phyloP scores from a whole-genome alignment of 371 early-diverging fungal species.

The Lichtheimia ornata region DNA sequence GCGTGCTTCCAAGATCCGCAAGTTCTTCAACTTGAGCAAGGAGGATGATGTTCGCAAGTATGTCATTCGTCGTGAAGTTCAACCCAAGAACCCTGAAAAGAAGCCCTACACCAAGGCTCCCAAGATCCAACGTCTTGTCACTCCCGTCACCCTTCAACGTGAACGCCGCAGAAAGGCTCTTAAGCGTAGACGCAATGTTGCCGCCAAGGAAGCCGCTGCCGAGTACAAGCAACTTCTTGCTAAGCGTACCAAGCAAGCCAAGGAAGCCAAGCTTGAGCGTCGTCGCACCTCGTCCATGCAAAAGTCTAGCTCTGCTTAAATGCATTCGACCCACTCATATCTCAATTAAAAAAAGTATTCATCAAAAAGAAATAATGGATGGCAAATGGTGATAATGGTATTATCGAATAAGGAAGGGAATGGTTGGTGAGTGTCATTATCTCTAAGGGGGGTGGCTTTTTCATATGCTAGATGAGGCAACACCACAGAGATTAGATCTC shows the following conservation, averaged over 20 bases:
- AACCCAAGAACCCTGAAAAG: slow-evolving; percentile 85
- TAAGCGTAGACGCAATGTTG: slow-evolving; percentile 82
- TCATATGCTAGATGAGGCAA: too few species aligned
- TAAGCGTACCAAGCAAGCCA: slow-evolving; percentile 90
- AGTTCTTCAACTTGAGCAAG: slow-evolving; percentile 96
- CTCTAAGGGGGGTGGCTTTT: too few species aligned
- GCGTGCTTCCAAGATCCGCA: slow-evolving; percentile 98
- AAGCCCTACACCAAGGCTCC: slow-evolving; percentile 95
- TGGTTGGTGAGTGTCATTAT: too few species aligned
- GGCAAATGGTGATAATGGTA: too few species aligned
- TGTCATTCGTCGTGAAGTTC: slow-evolving; percentile 96
- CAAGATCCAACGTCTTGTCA: slow-evolving; percentile 98
- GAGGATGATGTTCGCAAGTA: slow-evolving; percentile 98
- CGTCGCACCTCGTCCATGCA: slow-evolving; percentile 69
- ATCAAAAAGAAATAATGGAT: too few species aligned
- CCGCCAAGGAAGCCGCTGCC: slow-evolving; percentile 85
- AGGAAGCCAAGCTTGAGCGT: slow-evolving; percentile 72
- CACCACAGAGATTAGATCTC: background rate
- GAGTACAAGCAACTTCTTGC: slow-evolving; percentile 94
- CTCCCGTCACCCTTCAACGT: slow-evolving; percentile 94
- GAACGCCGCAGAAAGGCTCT: slow-evolving; percentile 84
- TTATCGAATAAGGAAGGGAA: too few species aligned
- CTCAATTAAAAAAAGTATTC: background rate
- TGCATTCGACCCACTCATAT: background rate
- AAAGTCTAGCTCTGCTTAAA: slow-evolving; percentile 58